A percentile compares a stretch with the other conserved stretches of the same genome.
These are phyloP conservation scores for Carex myosuroides DNA, from an alignment of 176 grass and related monocot genomes.

Conservation along the genomic window DNA sequence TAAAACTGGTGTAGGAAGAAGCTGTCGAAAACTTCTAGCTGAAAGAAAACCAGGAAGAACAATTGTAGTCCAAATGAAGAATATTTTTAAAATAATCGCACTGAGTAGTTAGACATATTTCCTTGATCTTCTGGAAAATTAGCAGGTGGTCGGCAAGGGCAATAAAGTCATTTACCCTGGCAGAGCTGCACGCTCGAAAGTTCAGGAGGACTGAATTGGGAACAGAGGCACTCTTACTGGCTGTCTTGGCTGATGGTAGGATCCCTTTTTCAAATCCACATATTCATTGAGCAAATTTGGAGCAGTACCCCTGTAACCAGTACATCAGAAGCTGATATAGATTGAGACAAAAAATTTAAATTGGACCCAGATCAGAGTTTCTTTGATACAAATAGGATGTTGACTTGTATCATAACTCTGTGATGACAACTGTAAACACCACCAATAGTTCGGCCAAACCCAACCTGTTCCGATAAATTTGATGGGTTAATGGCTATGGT, in stretches of 20 bases:
- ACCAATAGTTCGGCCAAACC: background rate
- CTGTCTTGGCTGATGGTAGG: constrained; percentile 77
- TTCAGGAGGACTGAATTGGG: constrained; percentile 66
- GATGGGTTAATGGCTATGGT: background rate
- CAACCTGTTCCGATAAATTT: background rate
- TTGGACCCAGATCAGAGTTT: background rate
- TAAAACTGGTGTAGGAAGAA: background rate
- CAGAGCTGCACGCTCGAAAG: constrained; percentile 70
- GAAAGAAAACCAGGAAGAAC: background rate
- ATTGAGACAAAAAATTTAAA: background rate
- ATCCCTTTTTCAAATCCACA: background rate
- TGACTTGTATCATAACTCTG: background rate
- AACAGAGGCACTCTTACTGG: constrained; percentile 78
- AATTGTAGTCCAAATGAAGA: background rate
- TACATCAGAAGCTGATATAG: background rate
- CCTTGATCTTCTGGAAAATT: background rate
- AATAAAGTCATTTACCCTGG: constrained; percentile 73
- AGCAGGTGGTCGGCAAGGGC: constrained; percentile 76
- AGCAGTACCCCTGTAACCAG: background rate
- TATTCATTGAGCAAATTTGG: background rate
- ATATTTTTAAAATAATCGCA: background rate
- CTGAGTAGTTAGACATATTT: background rate
- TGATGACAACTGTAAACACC: background rate
- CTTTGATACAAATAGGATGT: background rate
- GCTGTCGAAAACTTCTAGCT: background rate